phyloP scores from a whole-genome alignment of 495 filamentous ascomycete species.

The Xylaria flabelliformis region DNA sequence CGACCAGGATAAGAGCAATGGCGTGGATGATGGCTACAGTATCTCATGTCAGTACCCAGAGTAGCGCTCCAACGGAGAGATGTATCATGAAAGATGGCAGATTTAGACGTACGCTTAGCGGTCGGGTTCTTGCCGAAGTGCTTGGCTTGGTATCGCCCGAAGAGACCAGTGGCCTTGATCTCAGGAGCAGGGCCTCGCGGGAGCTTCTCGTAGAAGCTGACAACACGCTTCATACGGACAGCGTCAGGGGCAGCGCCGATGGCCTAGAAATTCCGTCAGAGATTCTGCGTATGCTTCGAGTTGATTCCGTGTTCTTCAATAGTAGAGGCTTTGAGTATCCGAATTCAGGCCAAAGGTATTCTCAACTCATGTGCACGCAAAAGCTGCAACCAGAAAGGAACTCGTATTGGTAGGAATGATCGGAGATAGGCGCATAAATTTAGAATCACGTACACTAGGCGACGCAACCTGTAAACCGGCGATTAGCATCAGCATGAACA shows the following conservation, averaged over 20 bases:
- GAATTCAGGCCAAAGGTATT: not conserved
- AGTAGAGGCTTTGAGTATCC: not conserved
- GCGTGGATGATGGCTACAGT: slow-evolving; percentile 81
- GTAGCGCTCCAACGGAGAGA: not conserved
- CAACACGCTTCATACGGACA: slow-evolving; percentile 91
- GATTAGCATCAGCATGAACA: slow-evolving; percentile 34
- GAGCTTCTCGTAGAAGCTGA: slow-evolving; percentile 97
- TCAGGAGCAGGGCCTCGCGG: slow-evolving; percentile 87
- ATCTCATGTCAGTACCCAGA: slow-evolving; percentile 32
- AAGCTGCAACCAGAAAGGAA: not conserved
- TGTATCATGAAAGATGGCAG: not conserved
- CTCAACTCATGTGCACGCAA: slow-evolving; percentile 10
- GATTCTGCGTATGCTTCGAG: slow-evolving; percentile 6
- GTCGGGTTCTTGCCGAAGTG: slow-evolving; percentile 95
- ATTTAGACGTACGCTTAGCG: slow-evolving; percentile 74
- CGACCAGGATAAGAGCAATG: slow-evolving; percentile 71
- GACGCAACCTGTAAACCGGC: slow-evolving; percentile 68
- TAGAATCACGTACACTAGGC: slow-evolving; percentile 75
- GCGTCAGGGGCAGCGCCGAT: slow-evolving; percentile 94
- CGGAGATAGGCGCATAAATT: not conserved
- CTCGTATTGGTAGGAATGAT: not conserved
- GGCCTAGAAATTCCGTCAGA: slow-evolving; percentile 63
- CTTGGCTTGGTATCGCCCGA: slow-evolving; percentile 87
- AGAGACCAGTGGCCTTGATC: slow-evolving; percentile 75
- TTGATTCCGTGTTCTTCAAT: not conserved